phyloP scores from a whole-genome alignment of 257 asterid genomes.

The Salvia rosmarinus region DNA sequence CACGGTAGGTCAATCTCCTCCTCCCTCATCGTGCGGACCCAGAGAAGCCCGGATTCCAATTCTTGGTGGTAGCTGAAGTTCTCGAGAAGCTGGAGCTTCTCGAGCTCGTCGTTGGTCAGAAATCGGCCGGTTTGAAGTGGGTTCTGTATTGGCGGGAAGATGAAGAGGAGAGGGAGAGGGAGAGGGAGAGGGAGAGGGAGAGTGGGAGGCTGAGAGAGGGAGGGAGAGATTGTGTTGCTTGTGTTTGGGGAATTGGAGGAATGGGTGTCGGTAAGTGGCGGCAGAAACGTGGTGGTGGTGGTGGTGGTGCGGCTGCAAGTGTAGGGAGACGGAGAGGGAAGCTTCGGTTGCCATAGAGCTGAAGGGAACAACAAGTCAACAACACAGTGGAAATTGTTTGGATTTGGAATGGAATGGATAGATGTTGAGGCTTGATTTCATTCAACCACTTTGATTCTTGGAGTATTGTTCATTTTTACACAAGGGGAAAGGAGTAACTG shows the following conservation, averaged over 20 bases:
- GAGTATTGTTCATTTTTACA: too few relatives aligned
- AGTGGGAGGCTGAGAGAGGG: conserved; percentile 62
- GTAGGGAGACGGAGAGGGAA: conserved; percentile 50
- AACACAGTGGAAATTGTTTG: neutral
- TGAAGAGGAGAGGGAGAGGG: too few relatives aligned
- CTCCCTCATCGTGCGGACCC: conserved; percentile 71
- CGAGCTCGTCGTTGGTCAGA: conserved; percentile 65
- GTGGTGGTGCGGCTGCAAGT: conserved; percentile 43
- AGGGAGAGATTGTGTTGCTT: conserved; percentile 35
- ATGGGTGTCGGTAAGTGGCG: conserved; percentile 49
- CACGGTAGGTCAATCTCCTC: conserved; percentile 81
- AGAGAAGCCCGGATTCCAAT: conserved; percentile 72
- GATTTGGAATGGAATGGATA: neutral
- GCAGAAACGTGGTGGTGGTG: conserved; percentile 54
- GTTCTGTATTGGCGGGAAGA: conserved; percentile 42
- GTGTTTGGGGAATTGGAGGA: conserved; percentile 46
- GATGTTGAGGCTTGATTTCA: neutral
- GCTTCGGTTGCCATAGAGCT: conserved; percentile 58
- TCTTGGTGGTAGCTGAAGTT: conserved; percentile 63
- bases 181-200: conserved; percentile 53
- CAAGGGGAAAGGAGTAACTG: too few relatives aligned
- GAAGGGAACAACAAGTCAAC: neutral
- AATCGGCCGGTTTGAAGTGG: conserved; percentile 61
- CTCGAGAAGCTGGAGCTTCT: conserved; percentile 57
- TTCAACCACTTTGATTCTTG: neutral